Evolutionary conservation across 176 grass and related monocot genomes (phyloP), one percentile per base, ranked within the genome.

Genomic region (Bolboschoenus planiculmis): DNA sequence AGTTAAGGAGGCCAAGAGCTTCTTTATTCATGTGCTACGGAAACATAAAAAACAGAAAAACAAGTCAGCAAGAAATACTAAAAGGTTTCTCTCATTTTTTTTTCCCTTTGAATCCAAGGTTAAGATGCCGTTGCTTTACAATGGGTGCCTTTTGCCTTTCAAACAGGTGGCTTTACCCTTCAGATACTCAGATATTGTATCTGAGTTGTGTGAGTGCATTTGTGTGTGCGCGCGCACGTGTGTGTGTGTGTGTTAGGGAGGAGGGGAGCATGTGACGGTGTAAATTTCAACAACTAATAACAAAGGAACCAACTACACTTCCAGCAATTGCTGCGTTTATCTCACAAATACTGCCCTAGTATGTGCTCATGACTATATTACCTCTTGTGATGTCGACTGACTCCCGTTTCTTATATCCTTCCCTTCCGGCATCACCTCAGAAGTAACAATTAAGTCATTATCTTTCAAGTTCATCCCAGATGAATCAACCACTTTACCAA

Each of bases 1-100:
- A 97, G 74, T 88, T 91, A 89, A 97, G 84, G 80, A 97, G 92
- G 20, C 87, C 92, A 92, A 97, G 87, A 27, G 87, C 88, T 78
- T 97, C 90, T 85, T 87, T 84, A 88, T 92, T 88, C 29, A 91
- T 70, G 54, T 23, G 81, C 95, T 97, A 85, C 64, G 85, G 81
- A 85, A 88, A 31, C 65, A 84, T 16, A 87, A 83, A 39, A 10
- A 80, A 63, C 39, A 81, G 54, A 27, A 81, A 63, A 42, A 63
- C n/a, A 43, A 81, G 40, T 75, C 24, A 75, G 40, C 13, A 31
- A 75, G 13, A 50, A 75, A 11, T 75, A 75, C 23, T 47, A 75
- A 50, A 75, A 50, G 66, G 71, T 50, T 48, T 75, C 3, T 47
- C 71, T 47, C 71, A 50, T 75, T 16, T 47, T 44, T 46, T 55